phyloP scores from a whole-genome alignment of 2,329 filamentous ascomycete genomes.

The Beauveria sp. region DNA sequence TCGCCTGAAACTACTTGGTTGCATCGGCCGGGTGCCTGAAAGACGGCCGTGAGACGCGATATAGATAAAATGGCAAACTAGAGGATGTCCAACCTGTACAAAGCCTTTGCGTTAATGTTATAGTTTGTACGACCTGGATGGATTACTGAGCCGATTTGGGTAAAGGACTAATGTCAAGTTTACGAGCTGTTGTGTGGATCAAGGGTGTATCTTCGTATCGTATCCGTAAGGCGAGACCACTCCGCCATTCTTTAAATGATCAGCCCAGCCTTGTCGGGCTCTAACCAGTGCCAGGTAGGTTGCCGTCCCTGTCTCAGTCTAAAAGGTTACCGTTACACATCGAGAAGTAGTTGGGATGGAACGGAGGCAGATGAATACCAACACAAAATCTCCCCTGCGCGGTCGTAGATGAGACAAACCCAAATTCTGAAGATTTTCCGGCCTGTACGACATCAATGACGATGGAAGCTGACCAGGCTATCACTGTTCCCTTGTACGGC shows the following conservation, averaged over 20 bases:
- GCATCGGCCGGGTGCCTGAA: background rate
- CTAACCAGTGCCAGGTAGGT: background rate
- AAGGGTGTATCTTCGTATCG: slow-evolving; percentile 6
- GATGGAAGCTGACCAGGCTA: background rate
- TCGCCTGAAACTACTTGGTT: background rate
- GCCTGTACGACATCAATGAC: background rate
- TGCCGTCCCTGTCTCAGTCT: background rate
- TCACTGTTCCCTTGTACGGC: background rate
- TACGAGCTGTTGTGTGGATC: slow-evolving; percentile 2
- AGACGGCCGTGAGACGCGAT: background rate
- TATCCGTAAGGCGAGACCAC: background rate
- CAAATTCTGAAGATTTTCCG: background rate
- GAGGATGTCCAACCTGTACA: background rate
- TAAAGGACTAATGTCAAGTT: background rate
- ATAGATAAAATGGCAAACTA: background rate
- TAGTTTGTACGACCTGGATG: background rate
- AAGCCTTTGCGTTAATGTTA: background rate
- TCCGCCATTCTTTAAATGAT: background rate
- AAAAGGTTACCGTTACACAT: background rate
- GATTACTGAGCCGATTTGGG: background rate
- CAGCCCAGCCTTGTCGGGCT: background rate
- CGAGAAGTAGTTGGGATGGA: background rate
- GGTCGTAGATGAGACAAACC: background rate
- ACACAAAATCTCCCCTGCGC: background rate
- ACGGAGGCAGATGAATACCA: background rate